Evolutionary conservation across 495 filamentous ascomycete species (phyloP).

Genomic region (Opeltia flavorubescens): DNA sequence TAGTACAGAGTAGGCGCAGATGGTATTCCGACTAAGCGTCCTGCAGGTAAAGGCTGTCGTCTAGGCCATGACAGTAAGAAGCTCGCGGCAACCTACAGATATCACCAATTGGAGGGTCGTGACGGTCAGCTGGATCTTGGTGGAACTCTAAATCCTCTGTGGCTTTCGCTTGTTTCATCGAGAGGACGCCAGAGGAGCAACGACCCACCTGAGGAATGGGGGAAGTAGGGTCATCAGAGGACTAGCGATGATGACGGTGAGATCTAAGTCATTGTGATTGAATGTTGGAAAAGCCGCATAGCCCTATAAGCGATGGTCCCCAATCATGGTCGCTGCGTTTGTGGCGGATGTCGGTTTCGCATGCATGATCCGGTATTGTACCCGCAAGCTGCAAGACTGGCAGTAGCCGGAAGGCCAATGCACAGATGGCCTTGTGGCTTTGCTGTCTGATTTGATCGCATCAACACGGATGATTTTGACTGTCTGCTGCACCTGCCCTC

Average conservation of each 20-base stretch:
- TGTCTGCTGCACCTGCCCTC: background rate
- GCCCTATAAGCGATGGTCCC: conserved; percentile 5
- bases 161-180: background rate
- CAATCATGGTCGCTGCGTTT: conserved; percentile 14
- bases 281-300: background rate
- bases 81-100: background rate
- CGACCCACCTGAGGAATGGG: background rate
- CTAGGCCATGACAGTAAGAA: background rate
- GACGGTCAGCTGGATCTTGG: background rate
- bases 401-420: background rate
- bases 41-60: background rate
- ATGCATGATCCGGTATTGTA: conserved; percentile 6
- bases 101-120: background rate
- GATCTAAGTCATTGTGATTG: background rate
- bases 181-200: background rate
- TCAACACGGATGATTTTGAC: background rate
- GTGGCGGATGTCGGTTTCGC: conserved; percentile 15
- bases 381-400: conserved; percentile 2
- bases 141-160: background rate
- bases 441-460: background rate
- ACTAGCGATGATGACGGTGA: background rate
- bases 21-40: background rate
- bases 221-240: background rate
- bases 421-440: no score
- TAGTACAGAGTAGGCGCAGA: background rate